Evolutionary conservation across 1,284 basidiomycete genomes (phyloP), one percentile per base, ranked within the genome.

Genomic region (Cystobasidium slooffiae): DNA sequence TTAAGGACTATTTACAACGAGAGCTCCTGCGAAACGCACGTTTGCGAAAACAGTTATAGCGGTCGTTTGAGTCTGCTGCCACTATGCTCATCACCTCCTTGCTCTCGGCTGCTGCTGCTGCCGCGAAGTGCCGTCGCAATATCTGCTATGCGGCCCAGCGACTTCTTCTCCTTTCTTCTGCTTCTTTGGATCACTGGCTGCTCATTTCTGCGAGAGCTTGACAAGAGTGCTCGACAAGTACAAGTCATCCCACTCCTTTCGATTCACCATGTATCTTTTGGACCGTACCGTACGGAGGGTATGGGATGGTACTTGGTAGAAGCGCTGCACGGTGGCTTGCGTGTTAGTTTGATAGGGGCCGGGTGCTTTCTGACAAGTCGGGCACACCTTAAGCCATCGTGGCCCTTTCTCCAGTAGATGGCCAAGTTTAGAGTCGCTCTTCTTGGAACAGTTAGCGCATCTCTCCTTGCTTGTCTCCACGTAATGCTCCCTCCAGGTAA

Each of bases 401-500:
- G 53, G 53, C 18, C 24, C n/a, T 31, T 7, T 37, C 6, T 56
- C 18, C 4, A 56, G 39, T 18, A 56, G 22, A 18, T 52, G 7
- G 6, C 51, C 53, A 8, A 56, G 18, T 31, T 56, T 56, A 22
- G 56, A 6, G 8, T 39, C 14, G 6, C 16, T 41, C 9, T 41
- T 58, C 37, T 41, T 58, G 20, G 39, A 7, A 18, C 56, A 58
- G 7, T 41, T 22, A 41, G 37, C 56, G 18, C 56, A 58, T 6
- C 20, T 39, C 18, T 22, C 43, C 12, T 41, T 58, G 9, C 39
- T 18, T 16, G n/a, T 41, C 7, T 41, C 37, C 4, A 58, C 3
- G 43, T 58, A 58, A 16, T 31, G 39, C 37, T 58, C 56, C 18
- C 18, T 58, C 56, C 56, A 58, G 12, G 37, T 58, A 41, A 41